A percentile compares a stretch with the other conserved stretches of the same genome.
Conservation (phyloP, 179 eudicot species). For the Beta corolliflora region DNA sequence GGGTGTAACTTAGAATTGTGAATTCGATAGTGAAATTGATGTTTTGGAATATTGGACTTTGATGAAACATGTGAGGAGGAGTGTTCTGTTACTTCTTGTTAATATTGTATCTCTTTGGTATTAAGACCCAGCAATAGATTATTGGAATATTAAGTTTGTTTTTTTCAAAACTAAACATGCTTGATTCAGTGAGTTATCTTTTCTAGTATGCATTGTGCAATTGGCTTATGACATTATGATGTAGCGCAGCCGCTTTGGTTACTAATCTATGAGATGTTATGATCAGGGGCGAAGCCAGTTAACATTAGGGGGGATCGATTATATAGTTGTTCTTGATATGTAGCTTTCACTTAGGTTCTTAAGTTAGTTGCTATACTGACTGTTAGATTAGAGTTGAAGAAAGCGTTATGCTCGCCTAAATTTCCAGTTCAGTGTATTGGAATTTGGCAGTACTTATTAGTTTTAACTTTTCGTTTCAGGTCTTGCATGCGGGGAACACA, state of each 20-base stretch:
- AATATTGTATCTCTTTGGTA: background rate
- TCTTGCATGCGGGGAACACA: slow-evolving; percentile 52
- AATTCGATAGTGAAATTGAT: background rate
- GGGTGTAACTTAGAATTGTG: background rate
- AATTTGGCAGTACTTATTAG: background rate
- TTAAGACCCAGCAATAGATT: background rate
- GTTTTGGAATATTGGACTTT: background rate
- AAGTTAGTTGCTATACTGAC: background rate
- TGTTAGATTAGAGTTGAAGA: background rate
- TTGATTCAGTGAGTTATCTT: background rate
- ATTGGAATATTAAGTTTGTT: background rate
- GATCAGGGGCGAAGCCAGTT: no score
- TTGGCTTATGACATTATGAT: background rate
- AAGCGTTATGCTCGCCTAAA: background rate
- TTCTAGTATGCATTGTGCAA: background rate
- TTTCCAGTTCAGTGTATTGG: background rate
- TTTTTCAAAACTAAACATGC: background rate
- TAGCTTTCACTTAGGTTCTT: background rate
- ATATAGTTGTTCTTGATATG: background rate
- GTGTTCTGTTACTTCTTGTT: background rate
- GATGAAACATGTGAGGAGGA: background rate
- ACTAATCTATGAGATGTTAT: background rate
- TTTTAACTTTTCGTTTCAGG: slow-evolving; percentile 29
- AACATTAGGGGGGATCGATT: no score
- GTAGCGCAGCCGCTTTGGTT: background rate